These are phyloP conservation scores for Phytophthora pinifolia DNA, from an alignment of 352 stramenopile genomes.

Conservation along the genomic window DNA sequence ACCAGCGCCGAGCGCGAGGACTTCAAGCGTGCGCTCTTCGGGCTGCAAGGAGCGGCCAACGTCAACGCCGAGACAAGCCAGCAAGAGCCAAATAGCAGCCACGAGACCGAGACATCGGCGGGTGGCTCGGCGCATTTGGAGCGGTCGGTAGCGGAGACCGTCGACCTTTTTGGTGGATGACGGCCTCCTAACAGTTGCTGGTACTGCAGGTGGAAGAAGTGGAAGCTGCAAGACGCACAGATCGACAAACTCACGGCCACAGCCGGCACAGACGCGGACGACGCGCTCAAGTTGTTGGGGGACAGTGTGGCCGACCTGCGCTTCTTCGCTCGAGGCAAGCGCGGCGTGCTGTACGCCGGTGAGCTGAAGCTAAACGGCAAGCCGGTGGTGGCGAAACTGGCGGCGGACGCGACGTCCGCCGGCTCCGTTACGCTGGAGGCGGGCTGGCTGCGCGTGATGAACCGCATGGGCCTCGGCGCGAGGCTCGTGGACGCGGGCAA, in stretches of 20 bases:
- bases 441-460: conserved; percentile 59
- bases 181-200: neutral
- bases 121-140: conserved; percentile 45
- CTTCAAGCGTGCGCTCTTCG: conserved; percentile 29
- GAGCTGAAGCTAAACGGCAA: conserved; percentile 17
- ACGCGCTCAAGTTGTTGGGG: conserved; percentile 25
- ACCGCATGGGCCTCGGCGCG: conserved; percentile 61
- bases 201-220: conserved; percentile 54
- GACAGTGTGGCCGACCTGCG: conserved; percentile 31
- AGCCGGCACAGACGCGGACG: conserved; percentile 7
- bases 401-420: conserved; percentile 25
- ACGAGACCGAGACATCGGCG: neutral
- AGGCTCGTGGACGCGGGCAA: conserved; percentile 37
- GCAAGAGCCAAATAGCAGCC: neutral
- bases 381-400: conserved; percentile 58
- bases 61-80: conserved; percentile 11
- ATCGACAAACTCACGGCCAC: conserved; percentile 53
- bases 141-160: conserved; percentile 39
- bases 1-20: conserved; percentile 25
- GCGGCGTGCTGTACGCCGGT: conserved; percentile 57
- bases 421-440: conserved; percentile 52
- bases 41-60: conserved; percentile 3
- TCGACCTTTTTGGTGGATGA: neutral
- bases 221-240: conserved; percentile 57
- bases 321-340: conserved; percentile 73